Conservation (phyloP, 331 rosid genomes). For the Pyracantha coccinea region DNA sequence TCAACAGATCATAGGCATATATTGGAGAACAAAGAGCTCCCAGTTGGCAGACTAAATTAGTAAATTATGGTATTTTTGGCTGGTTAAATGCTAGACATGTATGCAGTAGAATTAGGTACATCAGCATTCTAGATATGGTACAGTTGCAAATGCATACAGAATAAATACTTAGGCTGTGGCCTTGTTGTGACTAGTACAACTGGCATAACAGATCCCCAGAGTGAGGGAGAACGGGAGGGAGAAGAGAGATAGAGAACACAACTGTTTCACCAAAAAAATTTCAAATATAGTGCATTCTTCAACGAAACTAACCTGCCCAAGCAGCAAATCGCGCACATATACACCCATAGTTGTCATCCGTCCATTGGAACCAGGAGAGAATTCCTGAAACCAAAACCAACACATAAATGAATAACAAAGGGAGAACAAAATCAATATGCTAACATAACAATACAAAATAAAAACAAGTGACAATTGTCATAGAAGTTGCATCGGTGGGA, state of each 20-base stretch:
- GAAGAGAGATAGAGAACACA: too few relatives aligned
- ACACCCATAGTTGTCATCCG: slow-evolving; percentile 93
- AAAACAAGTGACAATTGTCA: neutral
- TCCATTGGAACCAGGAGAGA: slow-evolving; percentile 96
- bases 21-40: neutral
- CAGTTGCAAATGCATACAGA: neutral
- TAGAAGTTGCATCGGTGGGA: neutral
- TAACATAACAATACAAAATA: neutral
- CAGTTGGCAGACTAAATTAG: neutral
- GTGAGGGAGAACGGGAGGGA: too few relatives aligned
- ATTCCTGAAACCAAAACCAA: slow-evolving; percentile 54
- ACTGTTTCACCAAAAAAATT: neutral
- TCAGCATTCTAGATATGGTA: neutral
- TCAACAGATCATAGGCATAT: neutral
- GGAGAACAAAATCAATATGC: neutral
- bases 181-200: too few relatives aligned
- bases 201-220: too few relatives aligned
- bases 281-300: neutral
- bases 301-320: slow-evolving; percentile 78
- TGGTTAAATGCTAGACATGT: neutral
- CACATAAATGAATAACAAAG: neutral
- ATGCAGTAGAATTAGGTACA: neutral
- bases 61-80: neutral
- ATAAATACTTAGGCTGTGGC: neutral
- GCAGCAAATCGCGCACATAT: slow-evolving; percentile 90